These are phyloP conservation scores for Nitzschia sp. DNA, from an alignment of 108 stramenopile species.

Conservation along the genomic window DNA sequence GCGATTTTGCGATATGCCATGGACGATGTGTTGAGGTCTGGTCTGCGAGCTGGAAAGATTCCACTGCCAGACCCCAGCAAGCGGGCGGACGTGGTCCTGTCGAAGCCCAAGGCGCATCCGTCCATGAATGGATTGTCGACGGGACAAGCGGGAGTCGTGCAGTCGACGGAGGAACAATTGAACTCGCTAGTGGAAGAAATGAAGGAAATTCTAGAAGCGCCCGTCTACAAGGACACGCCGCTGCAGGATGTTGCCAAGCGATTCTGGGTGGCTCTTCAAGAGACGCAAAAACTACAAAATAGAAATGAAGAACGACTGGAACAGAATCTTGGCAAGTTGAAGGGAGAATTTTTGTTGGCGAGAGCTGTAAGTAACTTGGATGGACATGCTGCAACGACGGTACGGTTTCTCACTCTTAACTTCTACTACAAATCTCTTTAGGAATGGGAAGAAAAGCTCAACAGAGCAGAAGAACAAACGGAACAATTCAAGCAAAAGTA, in stretches of 20 bases:
- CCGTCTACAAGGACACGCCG: conserved; percentile 79
- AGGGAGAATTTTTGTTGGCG: conserved; percentile 84
- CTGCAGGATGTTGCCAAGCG: conserved; percentile 65
- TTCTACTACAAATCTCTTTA: conserved; percentile 21
- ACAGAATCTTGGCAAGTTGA: conserved; percentile 75
- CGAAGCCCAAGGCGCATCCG: conserved; percentile 43
- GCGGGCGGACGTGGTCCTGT: conserved; percentile 77
- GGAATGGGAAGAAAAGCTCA: conserved; percentile 77
- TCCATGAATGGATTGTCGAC: conserved; percentile 25
- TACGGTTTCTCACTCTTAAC: neutral
- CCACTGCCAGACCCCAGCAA: conserved; percentile 52
- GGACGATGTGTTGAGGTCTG: conserved; percentile 84
- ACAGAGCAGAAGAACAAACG: conserved; percentile 30
- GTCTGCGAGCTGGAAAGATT: conserved; percentile 50
- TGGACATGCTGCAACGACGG: neutral
- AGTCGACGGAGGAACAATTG: conserved; percentile 76
- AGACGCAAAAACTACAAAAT: conserved; percentile 56
- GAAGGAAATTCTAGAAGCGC: conserved; percentile 83
- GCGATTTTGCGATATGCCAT: conserved; percentile 86
- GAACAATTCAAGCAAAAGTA: conserved; percentile 51
- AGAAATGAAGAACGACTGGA: conserved; percentile 76
- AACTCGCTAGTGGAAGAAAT: conserved; percentile 81
- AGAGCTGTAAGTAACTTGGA: conserved; percentile 58
- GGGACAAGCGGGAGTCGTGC: conserved; percentile 44
- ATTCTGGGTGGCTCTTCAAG: conserved; percentile 75